A percentile compares a stretch with the other conserved stretches of the same genome.
Evolutionary conservation across 371 early-diverging fungal genomes (phyloP).

Genomic region (Syncephalis plumigaleata): DNA sequence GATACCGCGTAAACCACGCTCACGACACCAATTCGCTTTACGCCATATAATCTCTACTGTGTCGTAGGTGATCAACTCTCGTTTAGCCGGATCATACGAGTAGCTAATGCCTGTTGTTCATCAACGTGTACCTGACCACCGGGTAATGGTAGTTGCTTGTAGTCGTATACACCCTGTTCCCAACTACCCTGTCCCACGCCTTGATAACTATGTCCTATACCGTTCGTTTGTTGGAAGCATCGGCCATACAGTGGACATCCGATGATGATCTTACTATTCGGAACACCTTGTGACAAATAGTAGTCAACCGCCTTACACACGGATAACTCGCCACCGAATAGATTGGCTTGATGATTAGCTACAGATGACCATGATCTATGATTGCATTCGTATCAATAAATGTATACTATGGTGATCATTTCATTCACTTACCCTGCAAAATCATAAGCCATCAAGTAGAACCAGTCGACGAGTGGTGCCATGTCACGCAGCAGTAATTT

Average conservation of each 20-base stretch:
- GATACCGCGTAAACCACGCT: constrained; percentile 49
- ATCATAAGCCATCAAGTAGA: constrained; percentile 73
- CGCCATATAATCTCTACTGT: constrained; percentile 37
- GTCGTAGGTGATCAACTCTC: constrained; percentile 71
- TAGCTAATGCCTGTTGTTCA: constrained; percentile 41
- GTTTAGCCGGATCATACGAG: constrained; percentile 40
- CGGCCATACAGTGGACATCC: constrained; percentile 74
- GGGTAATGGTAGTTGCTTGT: constrained; percentile 40
- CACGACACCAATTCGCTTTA: constrained; percentile 55
- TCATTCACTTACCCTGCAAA: constrained; percentile 23
- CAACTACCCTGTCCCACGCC: constrained; percentile 55
- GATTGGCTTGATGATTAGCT: constrained; percentile 73
- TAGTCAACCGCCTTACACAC: constrained; percentile 45
- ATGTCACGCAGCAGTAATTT: constrained; percentile 37
- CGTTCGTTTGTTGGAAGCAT: constrained; percentile 60
- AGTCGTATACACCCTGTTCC: constrained; percentile 73
- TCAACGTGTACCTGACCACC: constrained; percentile 53
- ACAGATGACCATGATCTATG: constrained; percentile 47
- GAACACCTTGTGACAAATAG: constrained; percentile 49
- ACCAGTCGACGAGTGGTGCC: constrained; percentile 41
- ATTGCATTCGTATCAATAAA: no score
- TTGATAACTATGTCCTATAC: constrained; percentile 32
- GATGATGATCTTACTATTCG: constrained; percentile 58
- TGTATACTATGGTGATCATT: no score
- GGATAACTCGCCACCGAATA: constrained; percentile 42